A percentile compares a stretch with the other conserved stretches of the same genome.
These are phyloP conservation scores for Plasmodium ovale DNA, from an alignment of 169 alveolate species.

Conservation along the genomic window DNA sequence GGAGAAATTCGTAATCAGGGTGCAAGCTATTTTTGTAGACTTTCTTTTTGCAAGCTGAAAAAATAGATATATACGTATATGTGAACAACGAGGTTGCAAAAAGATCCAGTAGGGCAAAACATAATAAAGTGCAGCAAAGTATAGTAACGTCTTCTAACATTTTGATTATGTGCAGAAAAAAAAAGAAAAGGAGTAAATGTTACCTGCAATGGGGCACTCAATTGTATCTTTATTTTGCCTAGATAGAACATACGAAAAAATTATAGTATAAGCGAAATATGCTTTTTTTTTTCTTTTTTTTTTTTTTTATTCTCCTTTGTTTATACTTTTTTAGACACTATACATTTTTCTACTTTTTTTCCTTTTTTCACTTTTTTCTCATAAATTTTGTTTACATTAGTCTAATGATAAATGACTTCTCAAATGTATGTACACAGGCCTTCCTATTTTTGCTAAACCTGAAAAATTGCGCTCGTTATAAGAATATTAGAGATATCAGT, in stretches of 20 bases:
- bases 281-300: background rate
- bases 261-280: background rate
- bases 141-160: too few relatives aligned
- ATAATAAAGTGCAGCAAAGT: too few relatives aligned
- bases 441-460: slow-evolving; percentile 81
- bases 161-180: too few relatives aligned
- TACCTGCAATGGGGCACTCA: slow-evolving; percentile 85
- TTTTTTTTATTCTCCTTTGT: too few relatives aligned
- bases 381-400: slow-evolving; percentile 66
- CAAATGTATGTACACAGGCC: slow-evolving; percentile 86
- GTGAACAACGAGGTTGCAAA: background rate
- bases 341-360: too few relatives aligned
- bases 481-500: too few relatives aligned
- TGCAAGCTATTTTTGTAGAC: slow-evolving; percentile 80
- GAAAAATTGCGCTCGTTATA: background rate
- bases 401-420: slow-evolving; percentile 76
- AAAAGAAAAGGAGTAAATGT: slow-evolving; percentile 1
- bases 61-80: background rate
- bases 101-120: background rate
- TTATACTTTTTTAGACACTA: too few relatives aligned
- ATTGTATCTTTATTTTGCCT: slow-evolving; percentile 76
- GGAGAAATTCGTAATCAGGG: slow-evolving; percentile 85
- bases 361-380: too few relatives aligned
- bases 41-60: slow-evolving; percentile 83
- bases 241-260: slow-evolving; percentile 1